Evolutionary conservation across 2,329 filamentous ascomycete species (phyloP).

Genomic region (Trichoderma afroharzianum): DNA sequence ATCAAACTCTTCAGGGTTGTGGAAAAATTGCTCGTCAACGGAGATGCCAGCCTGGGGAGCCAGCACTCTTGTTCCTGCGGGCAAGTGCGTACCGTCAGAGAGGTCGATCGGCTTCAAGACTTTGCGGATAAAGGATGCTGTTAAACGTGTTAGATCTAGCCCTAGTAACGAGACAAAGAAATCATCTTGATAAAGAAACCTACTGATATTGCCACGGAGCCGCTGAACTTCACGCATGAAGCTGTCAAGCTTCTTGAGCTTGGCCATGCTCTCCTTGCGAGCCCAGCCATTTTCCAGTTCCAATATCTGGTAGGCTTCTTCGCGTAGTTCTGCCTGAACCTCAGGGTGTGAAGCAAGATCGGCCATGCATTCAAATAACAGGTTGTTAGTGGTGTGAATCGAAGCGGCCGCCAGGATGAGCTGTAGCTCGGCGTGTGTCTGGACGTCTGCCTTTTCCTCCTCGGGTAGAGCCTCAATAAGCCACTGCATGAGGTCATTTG

Average conservation of each 20-base stretch:
- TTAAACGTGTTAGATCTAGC: slow-evolving; percentile 20
- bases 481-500: slow-evolving; percentile 45
- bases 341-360: slow-evolving; percentile 48
- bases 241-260: slow-evolving; percentile 46
- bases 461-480: slow-evolving; percentile 40
- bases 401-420: slow-evolving; percentile 43
- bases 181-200: slow-evolving; percentile 16
- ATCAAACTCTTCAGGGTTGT: slow-evolving; percentile 43
- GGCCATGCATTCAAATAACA: slow-evolving; percentile 47
- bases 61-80: slow-evolving; percentile 41
- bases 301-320: slow-evolving; percentile 45
- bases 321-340: slow-evolving; percentile 44
- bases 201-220: slow-evolving; percentile 42
- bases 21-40: slow-evolving; percentile 39
- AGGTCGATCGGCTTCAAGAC: slow-evolving; percentile 44
- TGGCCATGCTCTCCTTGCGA: slow-evolving; percentile 41
- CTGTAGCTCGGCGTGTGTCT: slow-evolving; percentile 40
- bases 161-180: slow-evolving; percentile 1
- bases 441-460: slow-evolving; percentile 36
- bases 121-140: slow-evolving; percentile 45
- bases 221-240: slow-evolving; percentile 45
- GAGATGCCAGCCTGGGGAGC: slow-evolving; percentile 41
- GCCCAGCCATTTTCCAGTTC: slow-evolving; percentile 40
- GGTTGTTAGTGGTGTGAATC: slow-evolving; percentile 44
- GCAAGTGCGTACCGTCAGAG: slow-evolving; percentile 43